Percentiles rank a stretch among this genome's conserved stretches.
These are phyloP conservation scores for Leccinum rimulosum DNA, from an alignment of 768 basidiomycete species.

Conservation along the genomic window DNA sequence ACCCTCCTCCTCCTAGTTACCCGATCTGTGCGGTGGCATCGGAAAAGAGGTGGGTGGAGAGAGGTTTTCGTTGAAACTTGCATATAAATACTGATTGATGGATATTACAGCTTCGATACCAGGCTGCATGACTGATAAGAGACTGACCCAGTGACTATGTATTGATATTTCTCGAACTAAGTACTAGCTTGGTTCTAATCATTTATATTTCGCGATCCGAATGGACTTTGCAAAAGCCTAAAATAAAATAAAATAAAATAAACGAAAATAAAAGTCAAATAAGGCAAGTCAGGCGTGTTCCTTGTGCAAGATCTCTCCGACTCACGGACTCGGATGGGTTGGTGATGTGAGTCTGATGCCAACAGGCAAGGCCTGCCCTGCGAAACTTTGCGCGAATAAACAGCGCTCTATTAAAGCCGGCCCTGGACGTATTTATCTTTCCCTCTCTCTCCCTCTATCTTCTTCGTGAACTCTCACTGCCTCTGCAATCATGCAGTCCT, in stretches of 20 bases:
- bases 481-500: slow-evolving; percentile 1
- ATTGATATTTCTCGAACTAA: too few relatives aligned
- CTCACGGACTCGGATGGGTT: neutral
- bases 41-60: neutral
- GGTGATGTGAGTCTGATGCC: slow-evolving; percentile 9
- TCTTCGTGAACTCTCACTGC: too few relatives aligned
- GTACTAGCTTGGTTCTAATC: too few relatives aligned
- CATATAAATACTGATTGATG: neutral
- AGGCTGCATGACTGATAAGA: neutral
- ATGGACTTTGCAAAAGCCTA: too few relatives aligned
- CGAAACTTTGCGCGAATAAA: slow-evolving; percentile 5
- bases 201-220: neutral
- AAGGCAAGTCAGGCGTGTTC: neutral
- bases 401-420: slow-evolving; percentile 4
- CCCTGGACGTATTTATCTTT: neutral
- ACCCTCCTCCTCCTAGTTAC: neutral
- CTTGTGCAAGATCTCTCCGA: neutral
- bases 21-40: slow-evolving; percentile 6
- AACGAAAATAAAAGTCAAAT: neutral
- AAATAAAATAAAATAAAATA: neutral
- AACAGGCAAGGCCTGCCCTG: slow-evolving; percentile 1
- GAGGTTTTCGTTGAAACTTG: neutral
- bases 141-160: neutral
- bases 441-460: neutral
- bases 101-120: neutral